phyloP scores from a whole-genome alignment of 2,329 filamentous ascomycete species.

The Elsinoe perseae region DNA sequence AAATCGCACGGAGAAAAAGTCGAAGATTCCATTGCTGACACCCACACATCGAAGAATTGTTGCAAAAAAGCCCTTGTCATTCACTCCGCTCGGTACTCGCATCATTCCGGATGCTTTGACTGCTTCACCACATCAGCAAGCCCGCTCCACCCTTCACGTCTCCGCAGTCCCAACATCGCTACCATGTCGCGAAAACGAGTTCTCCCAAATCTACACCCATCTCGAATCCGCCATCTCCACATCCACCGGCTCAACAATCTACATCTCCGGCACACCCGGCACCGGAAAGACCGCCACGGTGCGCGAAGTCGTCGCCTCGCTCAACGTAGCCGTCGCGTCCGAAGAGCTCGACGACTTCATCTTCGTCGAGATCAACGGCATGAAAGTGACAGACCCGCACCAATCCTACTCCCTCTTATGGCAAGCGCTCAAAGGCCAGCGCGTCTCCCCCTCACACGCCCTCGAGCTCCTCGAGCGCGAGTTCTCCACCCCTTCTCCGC shows the following conservation, averaged over 20 bases:
- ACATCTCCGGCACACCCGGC: slow-evolving; percentile 96
- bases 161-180: slow-evolving; percentile 83
- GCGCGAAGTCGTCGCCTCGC: slow-evolving; percentile 80
- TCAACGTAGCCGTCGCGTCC: slow-evolving; percentile 77
- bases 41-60: slow-evolving; percentile 61
- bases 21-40: slow-evolving; percentile 40
- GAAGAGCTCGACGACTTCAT: slow-evolving; percentile 98
- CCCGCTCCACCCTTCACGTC: slow-evolving; percentile 81
- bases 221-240: slow-evolving; percentile 91
- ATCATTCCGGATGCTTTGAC: slow-evolving; percentile 66
- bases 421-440: slow-evolving; percentile 90
- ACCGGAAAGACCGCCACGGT: slow-evolving; percentile 98
- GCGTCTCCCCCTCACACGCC: slow-evolving; percentile 85
- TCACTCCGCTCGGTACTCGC: slow-evolving; percentile 88
- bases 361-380: slow-evolving; percentile 98
- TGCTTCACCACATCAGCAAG: slow-evolving; percentile 83
- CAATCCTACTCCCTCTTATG: slow-evolving; percentile 92
- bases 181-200: slow-evolving; percentile 87
- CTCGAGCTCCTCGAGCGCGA: slow-evolving; percentile 85
- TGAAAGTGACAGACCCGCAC: slow-evolving; percentile 98
- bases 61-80: slow-evolving; percentile 83
- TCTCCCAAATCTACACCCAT: slow-evolving; percentile 84
- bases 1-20: slow-evolving; percentile 13
- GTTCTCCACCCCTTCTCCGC: slow-evolving; percentile 83
- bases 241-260: slow-evolving; percentile 90